Base-by-base conservation (phyloP, 1,284 basidiomycete genomes). In the Malassezia japonica region DNA sequence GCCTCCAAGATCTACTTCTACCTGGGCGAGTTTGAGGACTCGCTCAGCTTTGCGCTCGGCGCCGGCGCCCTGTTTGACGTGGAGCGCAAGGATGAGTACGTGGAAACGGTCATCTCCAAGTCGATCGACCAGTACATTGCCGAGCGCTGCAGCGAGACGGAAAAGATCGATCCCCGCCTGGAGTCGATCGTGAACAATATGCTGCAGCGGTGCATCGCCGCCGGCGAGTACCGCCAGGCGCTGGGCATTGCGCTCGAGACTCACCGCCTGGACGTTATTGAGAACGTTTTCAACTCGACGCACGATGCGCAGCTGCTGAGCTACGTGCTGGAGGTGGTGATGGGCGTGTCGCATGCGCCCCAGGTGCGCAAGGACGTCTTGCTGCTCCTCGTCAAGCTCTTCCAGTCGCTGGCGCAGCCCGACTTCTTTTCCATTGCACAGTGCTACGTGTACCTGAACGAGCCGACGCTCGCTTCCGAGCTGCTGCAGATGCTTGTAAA, bases 1-100 rank as follows among this genome's bases (percentile, higher is more conserved):
- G 67, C 67, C 20, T 70, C 68, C 52, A 72, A 72, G 52, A 61
- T 71, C 42, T 72, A 68, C 58, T 72, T 70, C 37, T 63, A 72
- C 48, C 61, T 72, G 33, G 70, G 69, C 36, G 69, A 71, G 58
- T 62, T 67, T 43, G 65, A 69, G 20, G 70, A 72, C 37, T 67
- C 70, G 15, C 60, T 72, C 33, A 64, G 52, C 42, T 70, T 72
- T 57, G 70, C 70, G n/a, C 62, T 72, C 37, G 70, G 69, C 20
- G 65, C 68, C 12, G 69, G 61, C 12, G 47, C 55, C 5, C 53
- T 71, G 15, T 72, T 72, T 56, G 62, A 72, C 48, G 64, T 70
- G 16, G 67, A 70, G 40, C 54, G 61, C 43, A 61, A 60, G 50
- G 65, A 67, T 57, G 69, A 72, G 46, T 72, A 68, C 39, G 64